Base-by-base conservation (phyloP, 1,139 yeast species). In the Candida buenavistaensis region DNA sequence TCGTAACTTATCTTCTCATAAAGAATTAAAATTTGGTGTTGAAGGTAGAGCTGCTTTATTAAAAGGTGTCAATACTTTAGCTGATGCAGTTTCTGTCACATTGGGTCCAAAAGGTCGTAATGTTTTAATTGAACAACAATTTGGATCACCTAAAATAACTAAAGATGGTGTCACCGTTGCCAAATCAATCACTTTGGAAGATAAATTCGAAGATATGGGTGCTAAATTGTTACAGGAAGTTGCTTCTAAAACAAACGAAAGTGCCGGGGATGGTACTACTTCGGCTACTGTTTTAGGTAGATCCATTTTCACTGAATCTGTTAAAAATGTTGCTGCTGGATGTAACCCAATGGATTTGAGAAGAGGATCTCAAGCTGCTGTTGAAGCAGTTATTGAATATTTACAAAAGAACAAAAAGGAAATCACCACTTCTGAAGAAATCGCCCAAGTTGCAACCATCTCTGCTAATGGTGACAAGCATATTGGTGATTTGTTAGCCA, bases 91-190 rank as follows among this genome's bases (percentile, higher is more conserved):
- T 39, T 84, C 96, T 25, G 97, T 94, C 40, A 92, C 98, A 29
- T 75, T 92, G 49, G 98, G 98, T 43, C 98, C 98, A 58, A 92
- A 92, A 69, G 98, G 98, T 59, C 84, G 98, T 70, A 92, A 92
- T 57, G 98, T 92, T 33, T 79, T 92, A 56, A 92, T 92, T 57
- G 98, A 92, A 70, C 98, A 92, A 70, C 87, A 88, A 46, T 92
- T 88, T 48, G 98, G 98, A 43, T 78, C 96, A 32, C 98, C 98
- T 58, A 92, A 92, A 76, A 92, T 92, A 75, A 92, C 98, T 69
- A 92, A 92, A 75, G 98, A 92, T 64, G 98, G 98, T 81, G 98
- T 92, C 40, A 92, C 98, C 30, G 98, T 92, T 45, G 98, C 98
- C 49, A 81, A 78, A 59, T 81, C 96, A 43, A 83, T 92, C 58